These are phyloP conservation scores for Plasmodium adleri DNA, from an alignment of 169 alveolate species.

Conservation along the genomic window DNA sequence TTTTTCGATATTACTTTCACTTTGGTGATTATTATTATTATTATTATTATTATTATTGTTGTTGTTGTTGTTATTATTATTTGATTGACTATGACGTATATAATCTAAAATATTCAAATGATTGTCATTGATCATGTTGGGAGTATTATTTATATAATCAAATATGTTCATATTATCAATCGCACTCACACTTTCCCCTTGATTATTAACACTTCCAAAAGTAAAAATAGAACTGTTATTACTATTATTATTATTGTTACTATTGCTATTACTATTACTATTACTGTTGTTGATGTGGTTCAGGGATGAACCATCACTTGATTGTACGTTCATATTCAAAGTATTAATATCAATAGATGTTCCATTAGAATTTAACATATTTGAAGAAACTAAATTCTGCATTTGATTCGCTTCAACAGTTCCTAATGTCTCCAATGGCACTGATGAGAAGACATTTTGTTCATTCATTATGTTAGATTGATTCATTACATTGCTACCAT, in stretches of 20 bases:
- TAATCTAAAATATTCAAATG: constrained; percentile 9
- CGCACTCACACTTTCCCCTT: neutral
- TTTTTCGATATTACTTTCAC: neutral
- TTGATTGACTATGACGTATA: neutral
- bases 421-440: neutral
- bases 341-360: neutral
- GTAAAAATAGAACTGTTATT: neutral
- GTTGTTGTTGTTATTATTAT: neutral
- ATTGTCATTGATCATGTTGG: constrained; percentile 6
- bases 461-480: neutral
- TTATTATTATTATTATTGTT: neutral
- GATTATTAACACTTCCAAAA: constrained; percentile 1
- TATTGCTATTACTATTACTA: neutral
- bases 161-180: constrained; percentile 36
- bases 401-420: neutral
- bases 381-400: neutral
- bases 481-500: neutral
- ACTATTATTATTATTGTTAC: neutral
- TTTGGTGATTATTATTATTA: constrained; percentile 3
- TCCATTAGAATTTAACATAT: neutral
- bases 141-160: constrained; percentile 26
- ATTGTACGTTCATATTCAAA: too few species aligned
- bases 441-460: neutral
- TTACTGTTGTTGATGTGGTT: neutral
- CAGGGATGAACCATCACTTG: neutral